Percentiles rank a stretch among this genome's conserved stretches.
Evolutionary conservation across 441 rosid species (phyloP).

Genomic region (Mallotus japonicus): DNA sequence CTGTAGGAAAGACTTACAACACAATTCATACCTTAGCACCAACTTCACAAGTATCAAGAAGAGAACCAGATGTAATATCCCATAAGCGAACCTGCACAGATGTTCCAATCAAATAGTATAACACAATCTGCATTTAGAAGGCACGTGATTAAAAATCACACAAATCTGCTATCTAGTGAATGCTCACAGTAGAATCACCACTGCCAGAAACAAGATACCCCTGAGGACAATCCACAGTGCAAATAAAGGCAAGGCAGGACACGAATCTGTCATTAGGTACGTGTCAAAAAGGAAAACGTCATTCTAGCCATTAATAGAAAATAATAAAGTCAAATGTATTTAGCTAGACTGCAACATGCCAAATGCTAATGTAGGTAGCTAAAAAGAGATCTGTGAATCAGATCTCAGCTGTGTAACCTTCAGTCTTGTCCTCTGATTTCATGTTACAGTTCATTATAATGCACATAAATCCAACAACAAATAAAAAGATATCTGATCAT

Average conservation of each 20-base stretch:
- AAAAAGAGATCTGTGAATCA: not conserved
- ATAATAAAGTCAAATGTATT: not conserved
- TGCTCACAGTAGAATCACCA: slow-evolving; percentile 87
- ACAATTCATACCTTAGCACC: slow-evolving; percentile 51
- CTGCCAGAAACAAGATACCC: slow-evolving; percentile 90
- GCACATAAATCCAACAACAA: not conserved
- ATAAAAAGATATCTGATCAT: slow-evolving; percentile 7
- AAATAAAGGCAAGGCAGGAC: slow-evolving; percentile 67
- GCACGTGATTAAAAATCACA: not conserved
- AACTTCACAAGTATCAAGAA: slow-evolving; percentile 79
- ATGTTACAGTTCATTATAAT: not conserved
- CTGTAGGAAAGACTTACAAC: not conserved
- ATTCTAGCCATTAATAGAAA: not conserved
- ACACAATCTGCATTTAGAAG: slow-evolving; percentile 8
- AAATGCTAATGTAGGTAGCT: not conserved
- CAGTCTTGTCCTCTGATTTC: slow-evolving; percentile 1
- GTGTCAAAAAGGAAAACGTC: slow-evolving; percentile 14
- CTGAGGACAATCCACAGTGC: slow-evolving; percentile 45
- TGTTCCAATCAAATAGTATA: slow-evolving; percentile 20
- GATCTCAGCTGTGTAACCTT: not conserved
- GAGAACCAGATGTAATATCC: slow-evolving; percentile 79
- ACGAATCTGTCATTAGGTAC: slow-evolving; percentile 53
- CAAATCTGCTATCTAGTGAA: slow-evolving; percentile 18
- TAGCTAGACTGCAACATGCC: not conserved
- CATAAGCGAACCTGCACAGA: slow-evolving; percentile 76